phyloP scores from a whole-genome alignment of 2,329 filamentous ascomycete genomes.

The Sclerotinia subarctica region DNA sequence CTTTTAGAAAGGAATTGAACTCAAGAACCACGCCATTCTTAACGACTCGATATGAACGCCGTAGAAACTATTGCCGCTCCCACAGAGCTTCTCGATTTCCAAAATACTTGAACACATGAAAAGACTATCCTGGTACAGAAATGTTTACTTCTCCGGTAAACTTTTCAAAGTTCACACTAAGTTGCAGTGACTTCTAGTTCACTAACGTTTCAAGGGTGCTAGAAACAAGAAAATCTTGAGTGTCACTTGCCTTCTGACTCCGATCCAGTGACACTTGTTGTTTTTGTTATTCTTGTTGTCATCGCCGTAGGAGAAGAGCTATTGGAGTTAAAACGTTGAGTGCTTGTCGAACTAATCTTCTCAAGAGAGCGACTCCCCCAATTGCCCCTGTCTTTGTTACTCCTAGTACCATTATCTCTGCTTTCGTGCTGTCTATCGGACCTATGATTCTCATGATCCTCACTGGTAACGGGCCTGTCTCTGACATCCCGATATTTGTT shows the following conservation, averaged over 20 bases:
- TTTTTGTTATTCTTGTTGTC: neutral
- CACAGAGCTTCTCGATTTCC: neutral
- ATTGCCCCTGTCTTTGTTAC: neutral
- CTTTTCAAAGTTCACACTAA: no score
- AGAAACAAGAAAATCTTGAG: neutral
- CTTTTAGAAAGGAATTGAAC: no score
- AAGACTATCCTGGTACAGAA: no score
- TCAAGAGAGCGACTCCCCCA: neutral
- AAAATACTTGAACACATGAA: neutral
- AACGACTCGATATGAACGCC: neutral
- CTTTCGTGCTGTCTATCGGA: neutral
- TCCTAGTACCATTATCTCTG: neutral
- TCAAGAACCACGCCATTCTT: neutral
- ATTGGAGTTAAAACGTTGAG: neutral
- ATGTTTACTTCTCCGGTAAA: no score
- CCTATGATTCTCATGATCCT: neutral
- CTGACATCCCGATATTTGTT: neutral
- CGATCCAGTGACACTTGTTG: neutral
- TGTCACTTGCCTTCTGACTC: neutral
- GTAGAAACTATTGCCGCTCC: neutral
- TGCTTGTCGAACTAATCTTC: neutral
- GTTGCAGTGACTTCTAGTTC: neutral
- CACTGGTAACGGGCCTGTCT: neutral
- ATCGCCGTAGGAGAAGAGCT: neutral
- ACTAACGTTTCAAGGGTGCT: neutral